phyloP scores from a whole-genome alignment of 2,329 filamentous ascomycete genomes.

The Botrytis hyacinthi region DNA sequence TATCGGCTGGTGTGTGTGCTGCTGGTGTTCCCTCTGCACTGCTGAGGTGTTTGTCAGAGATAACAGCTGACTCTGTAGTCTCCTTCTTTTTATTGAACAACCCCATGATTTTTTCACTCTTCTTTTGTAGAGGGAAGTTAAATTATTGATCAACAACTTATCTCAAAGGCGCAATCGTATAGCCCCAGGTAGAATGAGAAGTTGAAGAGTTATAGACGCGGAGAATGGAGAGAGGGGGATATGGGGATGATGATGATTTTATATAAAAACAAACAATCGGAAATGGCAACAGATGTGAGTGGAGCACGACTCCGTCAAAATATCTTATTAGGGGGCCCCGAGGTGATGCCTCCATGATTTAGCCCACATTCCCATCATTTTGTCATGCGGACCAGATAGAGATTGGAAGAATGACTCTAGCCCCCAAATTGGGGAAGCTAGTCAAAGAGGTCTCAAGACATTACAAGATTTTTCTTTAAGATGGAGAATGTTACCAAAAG shows the following conservation, averaged over 20 bases:
- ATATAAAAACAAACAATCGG: background rate
- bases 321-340: background rate
- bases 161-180: slow-evolving; percentile 3
- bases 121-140: background rate
- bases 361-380: slow-evolving; percentile 7
- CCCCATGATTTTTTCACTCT: slow-evolving; percentile 15
- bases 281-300: background rate
- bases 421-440: slow-evolving; percentile 3
- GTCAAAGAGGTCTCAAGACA: background rate
- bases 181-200: background rate
- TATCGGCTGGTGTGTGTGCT: slow-evolving; percentile 23
- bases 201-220: background rate
- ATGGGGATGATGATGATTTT: background rate
- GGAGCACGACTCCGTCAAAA: slow-evolving; percentile 5
- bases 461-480: slow-evolving; percentile 7
- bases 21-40: slow-evolving; percentile 20
- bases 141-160: background rate
- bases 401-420: slow-evolving; percentile 2
- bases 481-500: slow-evolving; percentile 10
- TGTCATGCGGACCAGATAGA: slow-evolving; percentile 3
- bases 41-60: slow-evolving; percentile 23
- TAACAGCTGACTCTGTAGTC: slow-evolving; percentile 1
- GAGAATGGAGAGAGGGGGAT: slow-evolving; percentile 10
- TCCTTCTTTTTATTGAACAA: slow-evolving; percentile 24
- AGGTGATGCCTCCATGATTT: slow-evolving; percentile 9